Conservation (phyloP, 108 stramenopile genomes). For the Thalassiosira profunda region DNA sequence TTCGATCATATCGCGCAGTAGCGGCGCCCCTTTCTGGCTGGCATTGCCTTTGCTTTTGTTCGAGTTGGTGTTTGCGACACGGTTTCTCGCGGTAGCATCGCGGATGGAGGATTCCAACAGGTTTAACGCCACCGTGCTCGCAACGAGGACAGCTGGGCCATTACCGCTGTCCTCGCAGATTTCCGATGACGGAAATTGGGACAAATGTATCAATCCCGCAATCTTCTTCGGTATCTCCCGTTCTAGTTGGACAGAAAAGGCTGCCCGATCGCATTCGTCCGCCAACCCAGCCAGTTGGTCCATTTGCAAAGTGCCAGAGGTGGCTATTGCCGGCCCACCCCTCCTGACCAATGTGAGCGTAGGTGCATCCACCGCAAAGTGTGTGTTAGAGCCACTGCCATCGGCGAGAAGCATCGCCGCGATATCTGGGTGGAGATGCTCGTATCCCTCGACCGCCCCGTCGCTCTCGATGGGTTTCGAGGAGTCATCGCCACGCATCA, state of each 20-base stretch:
- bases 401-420: slow-evolving; percentile 9
- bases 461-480: no score
- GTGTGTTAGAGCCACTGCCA: not conserved
- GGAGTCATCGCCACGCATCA: no score
- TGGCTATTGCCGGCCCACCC: no score
- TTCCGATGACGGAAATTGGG: slow-evolving; percentile 10
- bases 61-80: not conserved
- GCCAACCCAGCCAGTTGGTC: slow-evolving; percentile 19
- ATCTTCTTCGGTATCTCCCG: slow-evolving; percentile 21
- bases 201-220: slow-evolving; percentile 23
- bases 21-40: slow-evolving; percentile 18
- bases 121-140: slow-evolving; percentile 53
- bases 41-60: not conserved
- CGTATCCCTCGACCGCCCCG: slow-evolving; percentile 15
- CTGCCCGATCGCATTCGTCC: slow-evolving; percentile 21
- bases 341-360: no score
- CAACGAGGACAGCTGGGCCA: slow-evolving; percentile 5
- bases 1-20: slow-evolving; percentile 32
- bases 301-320: not conserved
- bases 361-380: slow-evolving; percentile 16
- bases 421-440: slow-evolving; percentile 29
- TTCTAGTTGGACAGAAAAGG: no score
- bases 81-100: not conserved
- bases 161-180: not conserved
- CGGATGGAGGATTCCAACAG: slow-evolving; percentile 64